Conservation (phyloP, 257 asterid genomes). For the Verbascum thapsus region DNA sequence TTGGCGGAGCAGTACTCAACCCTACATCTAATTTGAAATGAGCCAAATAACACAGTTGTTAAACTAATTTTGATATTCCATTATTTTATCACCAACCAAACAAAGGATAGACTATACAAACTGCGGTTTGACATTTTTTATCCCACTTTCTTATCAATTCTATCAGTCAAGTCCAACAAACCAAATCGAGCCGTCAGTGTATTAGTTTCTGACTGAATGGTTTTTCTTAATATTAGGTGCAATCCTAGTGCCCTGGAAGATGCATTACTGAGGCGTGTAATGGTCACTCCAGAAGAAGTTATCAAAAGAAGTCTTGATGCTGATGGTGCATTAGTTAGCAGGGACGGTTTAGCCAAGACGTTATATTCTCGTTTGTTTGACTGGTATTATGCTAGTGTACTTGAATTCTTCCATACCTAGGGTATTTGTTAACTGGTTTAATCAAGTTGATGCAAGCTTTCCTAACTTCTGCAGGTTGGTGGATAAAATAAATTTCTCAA, state of each 20-base stretch:
- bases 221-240: conserved; percentile 53
- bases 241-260: conserved; percentile 68
- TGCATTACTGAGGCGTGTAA: conserved; percentile 86
- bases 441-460: conserved; percentile 30
- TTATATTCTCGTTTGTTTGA: conserved; percentile 83
- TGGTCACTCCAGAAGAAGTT: conserved; percentile 97
- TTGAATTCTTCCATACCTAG: conserved; percentile 16
- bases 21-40: no score
- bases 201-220: conserved; percentile 24
- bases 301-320: conserved; percentile 95
- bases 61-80: no score
- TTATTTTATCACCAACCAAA: no score
- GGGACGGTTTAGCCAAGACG: conserved; percentile 92
- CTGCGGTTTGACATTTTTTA: no score
- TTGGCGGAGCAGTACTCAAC: no score
- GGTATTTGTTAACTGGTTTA: conserved; percentile 11
- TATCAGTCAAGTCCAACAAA: no score
- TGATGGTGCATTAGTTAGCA: conserved; percentile 73
- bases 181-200: no score
- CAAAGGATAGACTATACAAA: no score
- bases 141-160: no score
- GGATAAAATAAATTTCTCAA: conserved; percentile 75
- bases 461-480: conserved; percentile 67
- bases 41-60: no score
- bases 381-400: conserved; percentile 51